phyloP scores from a whole-genome alignment of 257 asterid genomes.

The Rehmannia glutinosa region DNA sequence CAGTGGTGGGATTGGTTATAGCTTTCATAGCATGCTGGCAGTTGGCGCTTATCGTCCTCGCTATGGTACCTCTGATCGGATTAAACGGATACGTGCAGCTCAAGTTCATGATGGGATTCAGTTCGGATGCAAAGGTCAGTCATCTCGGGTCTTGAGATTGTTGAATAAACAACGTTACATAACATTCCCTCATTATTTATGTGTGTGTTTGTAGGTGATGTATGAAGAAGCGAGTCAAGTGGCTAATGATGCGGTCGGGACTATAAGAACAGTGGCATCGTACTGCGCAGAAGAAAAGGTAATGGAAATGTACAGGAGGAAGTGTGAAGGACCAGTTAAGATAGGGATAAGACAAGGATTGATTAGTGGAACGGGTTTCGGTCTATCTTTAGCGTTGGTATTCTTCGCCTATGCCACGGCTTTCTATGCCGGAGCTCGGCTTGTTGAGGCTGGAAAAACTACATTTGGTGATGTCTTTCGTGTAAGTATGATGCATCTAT shows the following conservation, averaged over 20 bases:
- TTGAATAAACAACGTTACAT: no score
- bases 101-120: conserved; percentile 71
- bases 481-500: conserved; percentile 21
- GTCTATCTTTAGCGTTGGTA: conserved; percentile 39
- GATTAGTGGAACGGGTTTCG: conserved; percentile 54
- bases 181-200: neutral
- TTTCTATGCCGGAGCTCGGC: conserved; percentile 59
- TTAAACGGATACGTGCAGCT: conserved; percentile 59
- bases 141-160: no score
- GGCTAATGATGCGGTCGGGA: conserved; percentile 65
- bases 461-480: conserved; percentile 44
- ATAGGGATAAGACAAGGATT: conserved; percentile 41
- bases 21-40: conserved; percentile 79
- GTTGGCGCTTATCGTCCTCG: conserved; percentile 68
- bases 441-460: conserved; percentile 42
- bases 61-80: conserved; percentile 59
- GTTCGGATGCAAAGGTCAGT: conserved; percentile 73
- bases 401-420: conserved; percentile 45
- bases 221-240: conserved; percentile 73
- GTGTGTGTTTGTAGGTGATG: conserved; percentile 41
- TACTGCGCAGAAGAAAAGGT: conserved; percentile 62
- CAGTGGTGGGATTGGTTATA: conserved; percentile 52
- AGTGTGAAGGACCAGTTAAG: conserved; percentile 50
- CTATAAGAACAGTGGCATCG: conserved; percentile 66
- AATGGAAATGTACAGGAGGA: conserved; percentile 43